phyloP scores from a whole-genome alignment of 768 basidiomycete species.

The Trametes cinnabarina region DNA sequence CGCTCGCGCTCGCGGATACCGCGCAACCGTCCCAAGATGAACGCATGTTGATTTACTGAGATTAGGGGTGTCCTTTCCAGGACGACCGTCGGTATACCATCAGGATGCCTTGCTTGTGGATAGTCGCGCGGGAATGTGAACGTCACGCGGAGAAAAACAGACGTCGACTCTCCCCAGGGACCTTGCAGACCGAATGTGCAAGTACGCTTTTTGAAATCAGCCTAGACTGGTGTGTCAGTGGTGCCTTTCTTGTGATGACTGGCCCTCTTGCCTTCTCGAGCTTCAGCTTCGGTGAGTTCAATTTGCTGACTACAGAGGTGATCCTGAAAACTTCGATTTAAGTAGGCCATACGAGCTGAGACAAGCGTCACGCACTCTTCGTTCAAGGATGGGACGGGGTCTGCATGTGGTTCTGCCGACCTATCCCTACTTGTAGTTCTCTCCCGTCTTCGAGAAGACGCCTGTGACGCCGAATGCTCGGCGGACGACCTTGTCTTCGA shows the following conservation, averaged over 20 bases:
- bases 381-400: conserved; percentile 53
- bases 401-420: conserved; percentile 40
- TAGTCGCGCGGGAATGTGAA: conserved; percentile 89
- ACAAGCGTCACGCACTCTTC: conserved; percentile 57
- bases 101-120: conserved; percentile 58
- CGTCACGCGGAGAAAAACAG: conserved; percentile 82
- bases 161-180: conserved; percentile 86
- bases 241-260: neutral
- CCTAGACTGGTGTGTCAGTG: conserved; percentile 35
- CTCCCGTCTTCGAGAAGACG: conserved; percentile 1
- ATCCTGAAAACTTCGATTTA: conserved; percentile 47
- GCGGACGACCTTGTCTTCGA: conserved; percentile 37
- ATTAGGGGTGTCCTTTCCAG: conserved; percentile 83
- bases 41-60: conserved; percentile 70
- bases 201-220: conserved; percentile 71
- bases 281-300: conserved; percentile 68
- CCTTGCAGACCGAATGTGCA: conserved; percentile 86
- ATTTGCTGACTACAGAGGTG: conserved; percentile 65
- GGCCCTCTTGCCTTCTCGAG: conserved; percentile 68
- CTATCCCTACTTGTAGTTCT: conserved; percentile 42
- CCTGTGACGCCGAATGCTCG: conserved; percentile 18
- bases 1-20: conserved; percentile 67
- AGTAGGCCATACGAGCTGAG: neutral
- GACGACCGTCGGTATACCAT: conserved; percentile 70
- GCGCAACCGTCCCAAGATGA: conserved; percentile 74